Conservation (phyloP, 176 grass and related monocot genomes). For the Otatea glauca region DNA sequence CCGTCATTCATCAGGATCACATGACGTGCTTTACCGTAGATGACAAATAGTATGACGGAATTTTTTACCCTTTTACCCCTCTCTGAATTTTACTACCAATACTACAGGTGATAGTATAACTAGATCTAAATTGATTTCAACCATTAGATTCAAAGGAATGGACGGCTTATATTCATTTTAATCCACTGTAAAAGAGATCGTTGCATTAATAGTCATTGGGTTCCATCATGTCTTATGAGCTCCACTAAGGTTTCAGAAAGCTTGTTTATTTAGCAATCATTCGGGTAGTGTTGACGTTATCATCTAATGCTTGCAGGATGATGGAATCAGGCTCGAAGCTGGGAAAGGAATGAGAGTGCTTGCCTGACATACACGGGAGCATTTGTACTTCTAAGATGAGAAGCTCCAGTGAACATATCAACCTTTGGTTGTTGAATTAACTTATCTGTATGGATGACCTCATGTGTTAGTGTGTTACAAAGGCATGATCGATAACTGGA, state of each 20-base stretch:
- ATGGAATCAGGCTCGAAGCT: not conserved
- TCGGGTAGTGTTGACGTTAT: not conserved
- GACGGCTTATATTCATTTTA: too few relatives aligned
- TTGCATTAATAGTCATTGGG: not conserved
- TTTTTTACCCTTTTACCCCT: too few relatives aligned
- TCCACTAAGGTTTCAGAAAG: not conserved
- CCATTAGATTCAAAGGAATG: too few relatives aligned
- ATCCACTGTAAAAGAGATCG: too few relatives aligned
- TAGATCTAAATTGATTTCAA: too few relatives aligned
- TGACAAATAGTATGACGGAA: too few relatives aligned
- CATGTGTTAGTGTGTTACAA: not conserved
- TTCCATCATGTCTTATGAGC: not conserved
- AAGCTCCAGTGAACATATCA: not conserved
- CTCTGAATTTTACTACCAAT: too few relatives aligned
- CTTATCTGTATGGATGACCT: not conserved
- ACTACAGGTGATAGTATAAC: too few relatives aligned
- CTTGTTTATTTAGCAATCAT: conserved; percentile 1
- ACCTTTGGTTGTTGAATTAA: conserved; percentile 13
- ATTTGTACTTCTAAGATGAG: conserved; percentile 44
- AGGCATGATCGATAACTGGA: not conserved
- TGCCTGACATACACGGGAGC: conserved; percentile 29
- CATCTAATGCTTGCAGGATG: conserved; percentile 26
- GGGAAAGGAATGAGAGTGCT: not conserved
- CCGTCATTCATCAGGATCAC: too few relatives aligned
- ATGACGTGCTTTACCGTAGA: too few relatives aligned